These are phyloP conservation scores for Paracamarosporium sp. DNA, from an alignment of 2,329 filamentous ascomycete genomes.

Conservation along the genomic window DNA sequence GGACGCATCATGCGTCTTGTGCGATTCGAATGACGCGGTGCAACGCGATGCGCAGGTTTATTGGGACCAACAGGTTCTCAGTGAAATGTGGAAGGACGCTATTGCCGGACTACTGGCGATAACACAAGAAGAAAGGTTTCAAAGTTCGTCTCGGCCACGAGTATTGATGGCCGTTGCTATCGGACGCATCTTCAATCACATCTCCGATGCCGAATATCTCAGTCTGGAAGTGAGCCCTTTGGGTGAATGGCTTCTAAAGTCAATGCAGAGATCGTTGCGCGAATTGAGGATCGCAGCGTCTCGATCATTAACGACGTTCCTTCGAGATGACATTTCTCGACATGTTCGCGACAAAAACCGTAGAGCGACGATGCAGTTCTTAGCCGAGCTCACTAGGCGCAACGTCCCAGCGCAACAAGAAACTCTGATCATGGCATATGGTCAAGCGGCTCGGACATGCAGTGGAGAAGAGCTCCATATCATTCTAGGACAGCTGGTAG, in stretches of 20 bases:
- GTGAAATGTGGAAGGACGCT: slow-evolving; percentile 41
- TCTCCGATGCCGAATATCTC: slow-evolving; percentile 63
- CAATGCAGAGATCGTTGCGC: slow-evolving; percentile 80
- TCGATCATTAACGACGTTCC: slow-evolving; percentile 70
- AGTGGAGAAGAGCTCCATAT: slow-evolving; percentile 86
- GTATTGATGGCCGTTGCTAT: slow-evolving; percentile 54
- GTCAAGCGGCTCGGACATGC: slow-evolving; percentile 78
- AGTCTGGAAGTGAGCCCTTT: slow-evolving; percentile 71
- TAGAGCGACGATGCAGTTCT: slow-evolving; percentile 70
- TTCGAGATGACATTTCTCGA: slow-evolving; percentile 57
- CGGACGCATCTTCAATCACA: slow-evolving; percentile 73
- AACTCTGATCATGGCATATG: slow-evolving; percentile 84
- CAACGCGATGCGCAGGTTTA: slow-evolving; percentile 16
- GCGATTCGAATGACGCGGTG: slow-evolving; percentile 21
- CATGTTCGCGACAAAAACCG: slow-evolving; percentile 68
- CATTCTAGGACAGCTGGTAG: slow-evolving; percentile 80
- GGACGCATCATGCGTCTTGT: slow-evolving; percentile 28
- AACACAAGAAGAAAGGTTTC: slow-evolving; percentile 35
- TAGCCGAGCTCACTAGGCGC: slow-evolving; percentile 75
- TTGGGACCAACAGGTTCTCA: slow-evolving; percentile 29
- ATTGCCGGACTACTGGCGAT: slow-evolving; percentile 39
- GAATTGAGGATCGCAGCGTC: slow-evolving; percentile 85
- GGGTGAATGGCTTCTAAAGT: slow-evolving; percentile 82
- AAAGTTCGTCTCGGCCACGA: slow-evolving; percentile 35
- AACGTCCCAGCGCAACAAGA: slow-evolving; percentile 74